phyloP scores from a whole-genome alignment of 106 monocot species.

The Dioscorea zingiberensis region DNA sequence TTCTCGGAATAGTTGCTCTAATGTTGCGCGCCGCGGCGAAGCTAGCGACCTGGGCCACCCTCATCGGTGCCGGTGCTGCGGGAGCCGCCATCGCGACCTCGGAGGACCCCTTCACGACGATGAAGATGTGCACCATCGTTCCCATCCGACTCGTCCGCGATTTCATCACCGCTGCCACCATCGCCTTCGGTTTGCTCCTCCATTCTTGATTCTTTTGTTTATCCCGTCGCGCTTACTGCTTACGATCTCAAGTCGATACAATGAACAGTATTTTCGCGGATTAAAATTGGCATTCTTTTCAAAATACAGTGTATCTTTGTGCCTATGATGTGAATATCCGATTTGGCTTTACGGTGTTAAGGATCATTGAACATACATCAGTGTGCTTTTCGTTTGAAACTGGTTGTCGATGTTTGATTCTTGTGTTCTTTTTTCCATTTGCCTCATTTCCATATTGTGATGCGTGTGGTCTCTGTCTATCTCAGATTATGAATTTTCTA shows the following conservation, averaged over 20 bases:
- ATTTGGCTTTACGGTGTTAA: no score
- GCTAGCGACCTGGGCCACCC: constrained; percentile 16
- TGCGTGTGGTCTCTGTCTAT: neutral
- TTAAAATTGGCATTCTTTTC: no score
- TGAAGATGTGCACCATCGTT: constrained; percentile 68
- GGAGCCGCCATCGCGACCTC: constrained; percentile 30
- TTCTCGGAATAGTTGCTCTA: no score
- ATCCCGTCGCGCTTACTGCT: no score
- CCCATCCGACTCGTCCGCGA: constrained; percentile 77
- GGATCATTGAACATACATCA: no score
- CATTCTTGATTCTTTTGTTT: no score
- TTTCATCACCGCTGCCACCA: constrained; percentile 57
- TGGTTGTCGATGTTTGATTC: neutral
- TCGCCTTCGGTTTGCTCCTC: constrained; percentile 50
- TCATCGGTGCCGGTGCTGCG: constrained; percentile 22
- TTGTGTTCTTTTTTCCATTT: neutral
- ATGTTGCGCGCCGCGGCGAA: constrained; percentile 35
- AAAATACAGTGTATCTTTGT: no score
- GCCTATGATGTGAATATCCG: no score
- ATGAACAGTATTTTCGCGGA: no score
- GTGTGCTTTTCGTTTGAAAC: no score
- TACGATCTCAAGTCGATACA: no score
- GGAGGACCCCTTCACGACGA: constrained; percentile 46
- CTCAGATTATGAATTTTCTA: constrained; percentile 75
- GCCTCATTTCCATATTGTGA: neutral